Evolutionary conservation across 495 filamentous ascomycete genomes (phyloP).

Genomic region (Neurospora sp.): DNA sequence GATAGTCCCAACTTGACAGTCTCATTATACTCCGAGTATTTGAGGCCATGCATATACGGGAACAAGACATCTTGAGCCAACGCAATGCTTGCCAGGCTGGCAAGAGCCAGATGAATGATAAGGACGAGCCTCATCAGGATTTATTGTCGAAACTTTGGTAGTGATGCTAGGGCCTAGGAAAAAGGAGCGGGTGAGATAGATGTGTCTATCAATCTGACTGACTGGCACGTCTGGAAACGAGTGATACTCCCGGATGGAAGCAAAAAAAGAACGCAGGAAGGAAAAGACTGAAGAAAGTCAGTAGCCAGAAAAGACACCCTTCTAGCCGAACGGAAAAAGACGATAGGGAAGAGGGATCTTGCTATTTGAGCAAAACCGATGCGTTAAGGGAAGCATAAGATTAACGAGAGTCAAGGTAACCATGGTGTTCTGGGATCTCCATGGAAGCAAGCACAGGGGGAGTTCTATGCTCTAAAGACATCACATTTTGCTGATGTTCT

Average conservation of each 20-base stretch:
- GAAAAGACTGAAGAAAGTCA: not conserved
- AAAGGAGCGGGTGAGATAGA: not conserved
- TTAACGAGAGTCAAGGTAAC: slow-evolving; percentile 18
- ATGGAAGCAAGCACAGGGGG: not conserved
- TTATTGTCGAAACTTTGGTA: not conserved
- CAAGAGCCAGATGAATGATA: slow-evolving; percentile 10
- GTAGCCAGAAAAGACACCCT: not conserved
- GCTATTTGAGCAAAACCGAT: slow-evolving; percentile 8
- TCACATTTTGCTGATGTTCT: no score
- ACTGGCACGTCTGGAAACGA: slow-evolving; percentile 4
- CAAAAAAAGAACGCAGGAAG: not conserved
- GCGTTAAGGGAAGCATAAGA: slow-evolving; percentile 1
- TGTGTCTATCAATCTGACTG: not conserved
- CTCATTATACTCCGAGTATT: slow-evolving; percentile 11
- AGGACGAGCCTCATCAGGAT: slow-evolving; percentile 9
- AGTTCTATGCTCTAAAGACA: no score
- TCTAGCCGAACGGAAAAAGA: not conserved
- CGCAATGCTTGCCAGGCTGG: slow-evolving; percentile 7
- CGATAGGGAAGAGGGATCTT: not conserved
- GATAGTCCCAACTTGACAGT: slow-evolving; percentile 7
- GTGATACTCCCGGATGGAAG: not conserved
- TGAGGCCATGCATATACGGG: slow-evolving; percentile 10
- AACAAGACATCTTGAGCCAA: slow-evolving; percentile 11
- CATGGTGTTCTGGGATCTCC: not conserved
- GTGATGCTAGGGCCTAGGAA: not conserved